Conservation (phyloP, 352 stramenopile species). For the Phytophthora crassamura region DNA sequence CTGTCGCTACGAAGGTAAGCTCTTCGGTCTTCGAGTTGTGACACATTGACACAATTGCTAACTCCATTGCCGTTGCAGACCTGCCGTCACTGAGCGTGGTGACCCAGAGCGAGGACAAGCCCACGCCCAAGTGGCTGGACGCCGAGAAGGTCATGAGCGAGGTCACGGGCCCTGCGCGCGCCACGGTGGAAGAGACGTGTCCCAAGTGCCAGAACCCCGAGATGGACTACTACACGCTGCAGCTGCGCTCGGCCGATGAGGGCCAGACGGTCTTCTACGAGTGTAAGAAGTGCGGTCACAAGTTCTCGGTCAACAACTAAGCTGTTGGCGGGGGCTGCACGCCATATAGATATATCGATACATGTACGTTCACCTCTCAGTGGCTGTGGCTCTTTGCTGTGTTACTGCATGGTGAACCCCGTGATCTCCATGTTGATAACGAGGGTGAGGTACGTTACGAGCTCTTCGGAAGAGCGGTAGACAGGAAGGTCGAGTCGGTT, state of each 20-base stretch:
- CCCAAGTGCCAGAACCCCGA: constrained; percentile 96
- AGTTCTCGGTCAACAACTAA: constrained; percentile 92
- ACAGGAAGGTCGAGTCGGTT: constrained; percentile 88
- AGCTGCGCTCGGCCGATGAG: constrained; percentile 99
- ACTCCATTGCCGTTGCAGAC: constrained; percentile 44
- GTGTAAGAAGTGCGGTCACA: constrained; percentile 96
- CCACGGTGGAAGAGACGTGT: constrained; percentile 98
- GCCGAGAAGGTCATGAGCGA: constrained; percentile 75
- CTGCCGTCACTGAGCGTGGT: constrained; percentile 81
- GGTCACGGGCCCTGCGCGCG: constrained; percentile 87
- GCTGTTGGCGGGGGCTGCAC: not conserved
- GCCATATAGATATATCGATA: constrained; percentile 45
- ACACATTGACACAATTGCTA: not conserved
- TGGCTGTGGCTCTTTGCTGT: constrained; percentile 7
- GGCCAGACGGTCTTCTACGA: constrained; percentile 99
- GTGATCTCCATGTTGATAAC: constrained; percentile 98
- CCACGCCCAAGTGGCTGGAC: constrained; percentile 83
- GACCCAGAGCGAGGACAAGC: constrained; percentile 80
- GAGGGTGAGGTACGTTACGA: constrained; percentile 96
- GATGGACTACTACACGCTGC: constrained; percentile 99
- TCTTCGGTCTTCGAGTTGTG: not conserved
- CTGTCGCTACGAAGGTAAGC: constrained; percentile 83
- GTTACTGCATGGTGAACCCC: constrained; percentile 96
- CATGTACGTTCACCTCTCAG: constrained; percentile 34
- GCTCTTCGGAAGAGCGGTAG: constrained; percentile 74